Conservation (phyloP, 2,329 filamentous ascomycete genomes). For the Aspergillus sp. region DNA sequence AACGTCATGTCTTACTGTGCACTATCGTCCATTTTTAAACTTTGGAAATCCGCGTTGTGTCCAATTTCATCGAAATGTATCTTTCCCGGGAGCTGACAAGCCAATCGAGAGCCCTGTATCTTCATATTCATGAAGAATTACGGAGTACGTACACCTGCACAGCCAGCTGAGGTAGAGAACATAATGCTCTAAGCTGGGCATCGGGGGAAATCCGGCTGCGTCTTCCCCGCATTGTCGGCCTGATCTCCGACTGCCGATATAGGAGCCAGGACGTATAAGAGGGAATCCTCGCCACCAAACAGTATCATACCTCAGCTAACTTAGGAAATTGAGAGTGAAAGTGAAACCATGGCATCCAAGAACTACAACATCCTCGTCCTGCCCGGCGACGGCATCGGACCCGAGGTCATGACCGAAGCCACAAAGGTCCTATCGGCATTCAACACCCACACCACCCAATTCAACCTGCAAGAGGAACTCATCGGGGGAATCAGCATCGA, state of each 20-base stretch:
- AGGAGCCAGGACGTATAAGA: background rate
- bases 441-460: slow-evolving; percentile 51
- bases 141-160: too few relatives aligned
- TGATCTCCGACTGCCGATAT: background rate
- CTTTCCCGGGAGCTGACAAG: too few relatives aligned
- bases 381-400: slow-evolving; percentile 12
- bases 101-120: too few relatives aligned
- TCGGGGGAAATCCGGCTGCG: background rate
- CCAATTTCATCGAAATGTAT: too few relatives aligned
- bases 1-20: too few relatives aligned
- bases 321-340: background rate
- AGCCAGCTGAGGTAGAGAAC: too few relatives aligned
- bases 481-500: slow-evolving; percentile 88
- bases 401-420: slow-evolving; percentile 42
- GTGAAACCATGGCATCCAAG: background rate
- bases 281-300: too few relatives aligned
- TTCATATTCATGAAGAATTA: too few relatives aligned
- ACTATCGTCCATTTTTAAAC: too few relatives aligned
- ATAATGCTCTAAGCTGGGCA: too few relatives aligned
- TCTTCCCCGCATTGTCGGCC: background rate
- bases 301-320: background rate
- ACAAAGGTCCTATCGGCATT: slow-evolving; percentile 70
- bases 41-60: too few relatives aligned
- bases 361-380: slow-evolving; percentile 10
- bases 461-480: slow-evolving; percentile 65